phyloP scores from a whole-genome alignment of 805 yeast species.

The Myxozyma vanderwaltii region DNA sequence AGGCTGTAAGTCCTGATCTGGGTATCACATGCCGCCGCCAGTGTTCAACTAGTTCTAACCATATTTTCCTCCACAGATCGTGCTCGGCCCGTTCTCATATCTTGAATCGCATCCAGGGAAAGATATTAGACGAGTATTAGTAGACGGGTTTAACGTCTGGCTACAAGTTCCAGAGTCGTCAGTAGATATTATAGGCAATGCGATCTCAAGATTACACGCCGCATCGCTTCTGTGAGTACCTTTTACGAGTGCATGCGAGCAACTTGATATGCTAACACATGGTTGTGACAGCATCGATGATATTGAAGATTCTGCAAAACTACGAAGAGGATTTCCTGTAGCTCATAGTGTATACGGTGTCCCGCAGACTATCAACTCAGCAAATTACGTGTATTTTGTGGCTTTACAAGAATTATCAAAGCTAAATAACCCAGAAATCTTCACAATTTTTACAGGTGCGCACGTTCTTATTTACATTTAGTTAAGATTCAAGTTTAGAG shows the following conservation, averaged over 20 bases:
- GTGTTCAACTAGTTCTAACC: background rate
- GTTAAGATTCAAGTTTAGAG: too few species aligned
- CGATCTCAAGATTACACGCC: slow-evolving; percentile 64
- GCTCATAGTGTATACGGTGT: slow-evolving; percentile 78
- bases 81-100: slow-evolving; percentile 54
- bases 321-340: slow-evolving; percentile 76
- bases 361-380: slow-evolving; percentile 79
- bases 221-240: slow-evolving; percentile 54
- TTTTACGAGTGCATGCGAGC: background rate
- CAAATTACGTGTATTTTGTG: slow-evolving; percentile 77
- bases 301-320: slow-evolving; percentile 74
- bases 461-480: background rate
- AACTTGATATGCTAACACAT: slow-evolving; percentile 17
- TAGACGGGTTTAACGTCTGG: slow-evolving; percentile 57
- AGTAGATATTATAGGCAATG: slow-evolving; percentile 48
- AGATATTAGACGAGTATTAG: slow-evolving; percentile 53
- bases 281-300: slow-evolving; percentile 62
- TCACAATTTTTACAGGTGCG: slow-evolving; percentile 27
- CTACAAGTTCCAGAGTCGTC: slow-evolving; percentile 48
- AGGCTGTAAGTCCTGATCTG: background rate
- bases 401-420: slow-evolving; percentile 57
- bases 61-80: slow-evolving; percentile 26
- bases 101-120: slow-evolving; percentile 58
- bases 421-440: slow-evolving; percentile 39
- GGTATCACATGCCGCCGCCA: background rate